These are phyloP conservation scores for Fraxinus ornus DNA, from an alignment of 305 asterid species.

Conservation along the genomic window DNA sequence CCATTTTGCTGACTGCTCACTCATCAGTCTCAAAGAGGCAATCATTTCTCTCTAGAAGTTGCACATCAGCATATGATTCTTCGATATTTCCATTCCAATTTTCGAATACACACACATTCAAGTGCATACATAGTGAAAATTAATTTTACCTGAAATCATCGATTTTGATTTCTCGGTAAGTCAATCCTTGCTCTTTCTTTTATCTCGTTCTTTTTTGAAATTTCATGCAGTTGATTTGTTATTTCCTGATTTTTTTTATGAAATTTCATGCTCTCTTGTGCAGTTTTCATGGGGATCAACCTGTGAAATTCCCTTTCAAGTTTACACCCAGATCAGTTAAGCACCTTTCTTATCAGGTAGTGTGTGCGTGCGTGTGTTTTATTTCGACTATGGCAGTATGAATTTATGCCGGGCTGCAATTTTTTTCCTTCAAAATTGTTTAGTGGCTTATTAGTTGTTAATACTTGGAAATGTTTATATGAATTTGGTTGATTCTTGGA, in stretches of 20 bases:
- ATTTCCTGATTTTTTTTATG: not conserved
- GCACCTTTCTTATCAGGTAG: not conserved
- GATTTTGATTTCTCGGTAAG: slow-evolving; percentile 13
- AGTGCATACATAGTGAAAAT: not conserved
- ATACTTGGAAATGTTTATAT: not conserved
- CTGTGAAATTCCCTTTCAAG: not conserved
- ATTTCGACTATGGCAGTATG: not conserved
- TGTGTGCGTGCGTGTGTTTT: not conserved
- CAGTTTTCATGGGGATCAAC: not conserved
- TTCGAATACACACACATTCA: not conserved
- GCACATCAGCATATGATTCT: not conserved
- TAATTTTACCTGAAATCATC: not conserved
- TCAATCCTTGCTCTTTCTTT: not conserved
- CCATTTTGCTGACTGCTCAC: not conserved
- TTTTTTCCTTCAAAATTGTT: not conserved
- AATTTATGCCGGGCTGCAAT: not conserved
- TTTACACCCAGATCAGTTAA: not conserved
- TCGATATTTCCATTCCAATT: not conserved
- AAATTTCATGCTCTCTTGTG: not conserved
- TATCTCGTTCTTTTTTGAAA: not conserved
- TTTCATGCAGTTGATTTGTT: not conserved
- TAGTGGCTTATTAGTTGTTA: not conserved
- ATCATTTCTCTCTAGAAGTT: not conserved
- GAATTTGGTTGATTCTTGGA: not conserved
- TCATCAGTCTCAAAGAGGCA: not conserved